Conservation (phyloP, 352 stramenopile species). For the Discostella stelligera region DNA sequence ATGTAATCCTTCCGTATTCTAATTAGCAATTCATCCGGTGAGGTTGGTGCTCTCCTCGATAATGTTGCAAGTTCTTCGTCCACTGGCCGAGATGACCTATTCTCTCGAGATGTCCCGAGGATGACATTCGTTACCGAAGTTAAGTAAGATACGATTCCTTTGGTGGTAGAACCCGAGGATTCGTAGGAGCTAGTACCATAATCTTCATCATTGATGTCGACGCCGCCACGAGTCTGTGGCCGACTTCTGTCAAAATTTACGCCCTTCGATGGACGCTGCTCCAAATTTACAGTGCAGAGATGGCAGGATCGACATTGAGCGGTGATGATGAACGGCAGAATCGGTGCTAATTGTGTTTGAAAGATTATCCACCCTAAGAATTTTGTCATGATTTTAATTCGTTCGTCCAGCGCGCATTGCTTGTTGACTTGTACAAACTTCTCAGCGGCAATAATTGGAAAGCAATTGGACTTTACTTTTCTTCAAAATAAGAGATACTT, state of each 20-base stretch:
- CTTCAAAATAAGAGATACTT: too few relatives aligned
- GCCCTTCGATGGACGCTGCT: neutral
- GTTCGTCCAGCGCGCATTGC: too few relatives aligned
- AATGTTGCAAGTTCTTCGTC: conserved; percentile 5
- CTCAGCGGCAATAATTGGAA: too few relatives aligned
- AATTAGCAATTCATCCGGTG: conserved; percentile 56
- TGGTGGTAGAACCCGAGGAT: conserved; percentile 53
- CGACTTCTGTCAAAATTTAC: neutral
- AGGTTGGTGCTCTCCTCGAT: conserved; percentile 24
- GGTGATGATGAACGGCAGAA: conserved; percentile 1
- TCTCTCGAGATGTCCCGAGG: neutral
- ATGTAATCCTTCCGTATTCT: conserved; percentile 68
- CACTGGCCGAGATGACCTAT: neutral
- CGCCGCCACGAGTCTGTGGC: neutral
- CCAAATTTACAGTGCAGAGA: neutral
- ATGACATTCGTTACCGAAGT: conserved; percentile 67
- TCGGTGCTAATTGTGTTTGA: conserved; percentile 1
- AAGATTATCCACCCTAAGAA: neutral
- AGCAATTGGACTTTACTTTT: too few relatives aligned
- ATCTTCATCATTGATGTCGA: neutral
- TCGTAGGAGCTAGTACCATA: conserved; percentile 52
- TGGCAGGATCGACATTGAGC: neutral
- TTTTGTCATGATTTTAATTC: neutral
- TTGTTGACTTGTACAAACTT: too few relatives aligned
- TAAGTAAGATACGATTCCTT: conserved; percentile 66